phyloP scores from a whole-genome alignment of 768 basidiomycete genomes.

The Kwoniella heveanensis region DNA sequence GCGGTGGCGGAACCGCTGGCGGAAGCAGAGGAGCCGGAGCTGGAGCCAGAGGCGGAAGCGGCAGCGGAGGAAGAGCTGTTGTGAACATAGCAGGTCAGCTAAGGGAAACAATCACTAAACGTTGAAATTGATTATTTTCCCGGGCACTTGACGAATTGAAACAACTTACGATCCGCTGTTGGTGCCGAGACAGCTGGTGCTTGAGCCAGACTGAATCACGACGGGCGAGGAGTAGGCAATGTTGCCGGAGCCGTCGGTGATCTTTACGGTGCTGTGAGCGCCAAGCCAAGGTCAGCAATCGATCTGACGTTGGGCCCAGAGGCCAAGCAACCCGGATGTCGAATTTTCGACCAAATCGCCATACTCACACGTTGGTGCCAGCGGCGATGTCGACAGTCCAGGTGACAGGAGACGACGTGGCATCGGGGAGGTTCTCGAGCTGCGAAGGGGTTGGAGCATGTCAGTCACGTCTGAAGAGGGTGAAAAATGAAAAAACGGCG shows the following conservation, averaged over 20 bases:
- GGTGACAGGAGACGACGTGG: slow-evolving; percentile 22
- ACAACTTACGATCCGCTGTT: slow-evolving; percentile 11
- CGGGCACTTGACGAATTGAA: too few species aligned
- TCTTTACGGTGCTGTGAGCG: slow-evolving; percentile 28
- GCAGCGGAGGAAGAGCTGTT: slow-evolving; percentile 18
- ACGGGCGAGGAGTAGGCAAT: slow-evolving; percentile 40
- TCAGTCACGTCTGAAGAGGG: too few species aligned
- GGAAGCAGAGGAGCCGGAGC: slow-evolving; percentile 23
- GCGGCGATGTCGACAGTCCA: slow-evolving; percentile 40
- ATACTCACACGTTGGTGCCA: slow-evolving; percentile 40
- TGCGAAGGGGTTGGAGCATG: too few species aligned
- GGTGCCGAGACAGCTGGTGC: slow-evolving; percentile 39
- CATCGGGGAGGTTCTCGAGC: slow-evolving; percentile 27
- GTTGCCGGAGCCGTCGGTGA: slow-evolving; percentile 46
- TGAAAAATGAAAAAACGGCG: too few species aligned
- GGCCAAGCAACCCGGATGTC: too few species aligned
- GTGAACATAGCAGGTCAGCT: not conserved
- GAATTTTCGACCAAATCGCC: too few species aligned
- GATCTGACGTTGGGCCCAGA: too few species aligned
- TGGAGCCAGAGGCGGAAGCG: slow-evolving; percentile 18
- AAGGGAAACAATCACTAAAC: too few species aligned
- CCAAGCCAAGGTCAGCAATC: too few species aligned
- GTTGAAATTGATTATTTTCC: too few species aligned
- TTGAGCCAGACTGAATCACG: slow-evolving; percentile 46
- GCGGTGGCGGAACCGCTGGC: too few species aligned